Evolutionary conservation across 768 basidiomycete genomes (phyloP), one percentile per base, ranked within the genome.

Genomic region (Leccinum disarticulatum): DNA sequence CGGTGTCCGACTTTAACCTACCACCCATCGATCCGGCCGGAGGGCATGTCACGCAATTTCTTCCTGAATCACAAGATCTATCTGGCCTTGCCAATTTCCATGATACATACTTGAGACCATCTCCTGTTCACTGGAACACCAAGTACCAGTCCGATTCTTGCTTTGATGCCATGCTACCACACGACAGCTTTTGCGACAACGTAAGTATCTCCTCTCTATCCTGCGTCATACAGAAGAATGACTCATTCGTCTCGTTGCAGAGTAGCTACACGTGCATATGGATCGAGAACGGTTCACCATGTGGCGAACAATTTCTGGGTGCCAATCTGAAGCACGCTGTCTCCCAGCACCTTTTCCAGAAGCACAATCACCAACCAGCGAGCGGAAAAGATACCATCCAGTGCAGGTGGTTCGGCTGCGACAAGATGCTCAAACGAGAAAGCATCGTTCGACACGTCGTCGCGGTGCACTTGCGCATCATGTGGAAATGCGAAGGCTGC

Each of bases 401-500:
- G 28, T 73, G 72, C 52, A 46, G 0, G 0, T 72, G 71, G 72
- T 0, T 28, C 0, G 57, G 62, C n/a, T 72, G 71, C 15, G 3
- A 2, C 8, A 73, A 62, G 50, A 7, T 38, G 19, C 64, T 72
- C 51, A 72, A 72, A 13, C 60, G 50, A 28, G 70, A 72, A 31
- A 72, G 72, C 13, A 56, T 73, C 6, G 57, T 51, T 4, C 51
- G 72, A 6, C 70, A 73, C 14, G 51, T 73, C 3, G 48, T 70
- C 0, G 57, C 64, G 0, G 68, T 73, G 0, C 70, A 72, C 30
- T 25, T 73, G 3, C 66, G 33, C 11, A 22, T 63, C 19, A 59
- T 30, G 0, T 31, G 59, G 19, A 15, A 8, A 1, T 73, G 72
- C 46, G 2, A 33, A 22, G 47, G 3, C 19, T 72, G 72, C 22